Evolutionary conservation across 2,329 filamentous ascomycete species (phyloP), one percentile per base, ranked within the genome.

Genomic region (Nemania bipapillata): DNA sequence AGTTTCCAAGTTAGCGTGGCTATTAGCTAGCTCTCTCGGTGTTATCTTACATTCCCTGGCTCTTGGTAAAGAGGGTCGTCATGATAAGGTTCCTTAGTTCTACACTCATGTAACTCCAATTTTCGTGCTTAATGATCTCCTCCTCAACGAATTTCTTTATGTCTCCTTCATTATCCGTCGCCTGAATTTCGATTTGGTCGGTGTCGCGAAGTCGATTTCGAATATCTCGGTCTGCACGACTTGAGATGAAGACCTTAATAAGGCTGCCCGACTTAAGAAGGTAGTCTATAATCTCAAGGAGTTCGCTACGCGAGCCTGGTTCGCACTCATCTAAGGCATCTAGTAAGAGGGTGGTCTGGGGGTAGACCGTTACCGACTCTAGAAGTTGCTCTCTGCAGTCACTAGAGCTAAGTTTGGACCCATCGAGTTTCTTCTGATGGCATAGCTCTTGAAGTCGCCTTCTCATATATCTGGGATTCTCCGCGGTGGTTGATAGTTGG

Each of bases 231-330:
- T 69, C 63, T 1, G 63, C 63, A 4, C 67, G 53, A 7, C 67
- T 69, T 7, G 67, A 66, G 24, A 69, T 69, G 30, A 69, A 69
- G 3, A 69, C 24, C 11, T 63, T 69, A 4, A 69, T 5, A 20
- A 7, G 12, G 15, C 0, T 24, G 49, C 15, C 5, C 0, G 15
- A 49, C 12, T 35, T 9, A 32, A 45, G n/a, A 17, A 69, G 53
- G 2, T 6, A n/a, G n/a, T 69, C 54, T 24, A 69, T 49, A 2
- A 12, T 40, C 20, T 63, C 37, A 9, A 69, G 17, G 8, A 66
- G 49, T n/a, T 50, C 4, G 30, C 2, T 30, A 20, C 63, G 57
- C 26, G 58, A 66, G 3, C 26, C 15, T 3, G 12, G 24, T n/a
- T 69, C 58, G 15, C 58, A 66, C 22, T 69, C 63, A 24, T 69